A percentile compares a stretch with the other conserved stretches of the same genome.
These are phyloP conservation scores for Pleurozium schreberi DNA, from an alignment of 225 moss, liverwort and hornwort genomes.

Conservation along the genomic window DNA sequence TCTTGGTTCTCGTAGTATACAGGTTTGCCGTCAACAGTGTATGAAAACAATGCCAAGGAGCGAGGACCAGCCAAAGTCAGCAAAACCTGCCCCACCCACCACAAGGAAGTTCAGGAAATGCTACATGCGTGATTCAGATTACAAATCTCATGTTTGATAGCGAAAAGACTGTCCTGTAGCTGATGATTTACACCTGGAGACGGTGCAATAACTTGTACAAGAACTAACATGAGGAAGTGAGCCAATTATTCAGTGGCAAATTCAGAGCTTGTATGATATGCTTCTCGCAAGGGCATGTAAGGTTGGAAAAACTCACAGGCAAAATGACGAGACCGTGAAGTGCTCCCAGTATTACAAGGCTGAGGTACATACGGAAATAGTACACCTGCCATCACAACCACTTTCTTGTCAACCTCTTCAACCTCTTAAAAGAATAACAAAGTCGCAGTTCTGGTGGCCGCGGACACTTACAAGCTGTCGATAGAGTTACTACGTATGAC, in stretches of 20 bases:
- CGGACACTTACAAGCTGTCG: neutral
- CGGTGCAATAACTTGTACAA: neutral
- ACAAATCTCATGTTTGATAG: neutral
- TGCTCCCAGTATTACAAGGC: constrained; percentile 71
- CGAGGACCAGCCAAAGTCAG: constrained; percentile 64
- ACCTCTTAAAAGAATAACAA: neutral
- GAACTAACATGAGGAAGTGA: neutral
- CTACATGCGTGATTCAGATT: neutral
- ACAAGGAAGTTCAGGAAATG: neutral
- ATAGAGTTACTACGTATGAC: neutral
- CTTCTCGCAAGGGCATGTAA: neutral
- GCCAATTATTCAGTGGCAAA: neutral
- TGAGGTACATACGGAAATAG: constrained; percentile 86
- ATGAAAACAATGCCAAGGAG: constrained; percentile 33
- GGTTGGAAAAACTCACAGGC: constrained; percentile 38
- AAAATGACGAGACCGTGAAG: constrained; percentile 82
- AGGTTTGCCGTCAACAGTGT: constrained; percentile 40
- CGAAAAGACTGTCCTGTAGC: neutral
- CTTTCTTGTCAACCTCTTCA: neutral
- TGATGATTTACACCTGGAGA: neutral
- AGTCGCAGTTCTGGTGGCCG: neutral
- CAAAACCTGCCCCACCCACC: constrained; percentile 24
- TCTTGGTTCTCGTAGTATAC: constrained; percentile 38
- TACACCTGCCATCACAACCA: constrained; percentile 46
- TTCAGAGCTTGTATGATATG: neutral